Percentiles rank a stretch among this genome's conserved stretches.
Conservation (phyloP, 2,329 filamentous ascomycete species). For the Emergomyces pasteurianus region DNA sequence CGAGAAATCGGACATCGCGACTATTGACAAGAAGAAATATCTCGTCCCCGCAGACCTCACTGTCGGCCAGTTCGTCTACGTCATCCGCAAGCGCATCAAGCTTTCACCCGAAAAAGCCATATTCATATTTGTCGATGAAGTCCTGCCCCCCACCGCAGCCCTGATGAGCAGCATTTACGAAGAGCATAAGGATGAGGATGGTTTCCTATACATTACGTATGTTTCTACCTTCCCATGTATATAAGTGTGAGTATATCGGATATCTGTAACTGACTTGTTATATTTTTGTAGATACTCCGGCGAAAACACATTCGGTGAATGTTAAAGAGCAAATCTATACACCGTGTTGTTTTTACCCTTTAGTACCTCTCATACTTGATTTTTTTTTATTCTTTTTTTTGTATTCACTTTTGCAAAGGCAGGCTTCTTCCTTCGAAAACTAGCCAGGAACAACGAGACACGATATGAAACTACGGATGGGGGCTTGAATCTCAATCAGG, state of each 20-base stretch:
- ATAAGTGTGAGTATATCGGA: neutral
- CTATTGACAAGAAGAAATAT: constrained; percentile 99
- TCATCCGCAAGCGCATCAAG: constrained; percentile 99
- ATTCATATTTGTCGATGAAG: constrained; percentile 99
- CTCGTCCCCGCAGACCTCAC: constrained; percentile 94
- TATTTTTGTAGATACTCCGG: constrained; percentile 63
- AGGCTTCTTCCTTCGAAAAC: neutral
- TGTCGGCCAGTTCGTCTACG: constrained; percentile 98
- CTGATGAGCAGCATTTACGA: constrained; percentile 99
- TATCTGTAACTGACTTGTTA: constrained; percentile 1
- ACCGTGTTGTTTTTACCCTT: neutral
- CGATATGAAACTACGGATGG: neutral
- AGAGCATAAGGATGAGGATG: constrained; percentile 84
- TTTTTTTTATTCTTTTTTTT: neutral
- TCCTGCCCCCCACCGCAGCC: constrained; percentile 87
- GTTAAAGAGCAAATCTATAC: constrained; percentile 7
- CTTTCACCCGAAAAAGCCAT: constrained; percentile 98
- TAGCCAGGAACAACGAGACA: neutral
- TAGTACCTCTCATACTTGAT: neutral
- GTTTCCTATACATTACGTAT: constrained; percentile 95
- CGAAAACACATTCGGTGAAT: constrained; percentile 88
- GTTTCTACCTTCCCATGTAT: constrained; percentile 19
- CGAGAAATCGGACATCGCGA: constrained; percentile 97
- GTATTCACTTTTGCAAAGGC: neutral
- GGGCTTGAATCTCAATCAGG: neutral